Evolutionary conservation across 805 yeast genomes (phyloP), one percentile per base, ranked within the genome.

Genomic region (Candida nitratophila): DNA sequence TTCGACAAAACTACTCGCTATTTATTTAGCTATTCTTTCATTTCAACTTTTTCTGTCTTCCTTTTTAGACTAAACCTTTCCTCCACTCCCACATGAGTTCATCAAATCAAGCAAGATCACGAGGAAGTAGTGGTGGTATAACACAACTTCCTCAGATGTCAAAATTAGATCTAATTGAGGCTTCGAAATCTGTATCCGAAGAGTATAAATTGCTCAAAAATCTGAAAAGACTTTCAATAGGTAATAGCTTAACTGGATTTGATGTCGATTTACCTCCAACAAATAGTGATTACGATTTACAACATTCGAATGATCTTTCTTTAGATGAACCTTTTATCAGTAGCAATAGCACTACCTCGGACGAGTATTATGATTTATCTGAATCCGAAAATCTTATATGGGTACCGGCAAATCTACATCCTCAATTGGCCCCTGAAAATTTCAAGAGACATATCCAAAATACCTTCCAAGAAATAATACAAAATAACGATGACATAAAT

Each of bases 371-470:
- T 21, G 52, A 52, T 8, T 26, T 59, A 14, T 47, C 54, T 22
- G 68, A 64, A 43, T 64, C 75, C 16, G 74, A 74, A 40, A 67
- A 76, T 45, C 64, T 86, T 29, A 67, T 91, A 43, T 91, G 99
- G 99, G 97, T 93, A 1, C 98, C 98, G 0, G 99, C 98, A 2
- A 80, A 79, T 49, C 72, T 88, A 33, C 99, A 93, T 60, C 98
- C 98, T 1, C 91, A 86, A 54, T 76, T 91, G n/a, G 90, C 95
- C 22, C 98, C 98, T 2, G 95, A 86, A 55, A 87, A 86, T 54
- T 84, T 80, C 65, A 69, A 80, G 50, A 75, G 73, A 50, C 84
- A 83, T 56, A 81, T 85, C 38, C 81, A 81, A 46, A 61, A 66
- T 24, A 71, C 77, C n/a, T 79, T 76, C 4, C 73, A 71, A 47